Base-by-base conservation (phyloP, 176 grass and related monocot genomes). In the Dendrocalamus sinicus region DNA sequence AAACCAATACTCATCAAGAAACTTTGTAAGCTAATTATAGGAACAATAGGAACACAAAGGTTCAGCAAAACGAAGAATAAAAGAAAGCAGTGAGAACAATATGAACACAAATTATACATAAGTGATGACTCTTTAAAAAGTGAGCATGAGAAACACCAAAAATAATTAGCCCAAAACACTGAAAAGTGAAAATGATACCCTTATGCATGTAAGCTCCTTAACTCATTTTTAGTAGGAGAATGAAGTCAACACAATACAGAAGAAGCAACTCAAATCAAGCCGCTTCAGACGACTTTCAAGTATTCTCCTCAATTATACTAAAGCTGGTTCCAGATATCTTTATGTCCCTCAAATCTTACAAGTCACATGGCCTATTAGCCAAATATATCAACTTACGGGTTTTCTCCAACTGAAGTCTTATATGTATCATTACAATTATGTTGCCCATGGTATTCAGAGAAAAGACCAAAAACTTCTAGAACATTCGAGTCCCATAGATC, bases 201-300 rank as follows among this genome's bases (percentile, higher is more conserved):
- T 84, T 79, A 64, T 65, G 47, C 19, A 67, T 67, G 35, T 9
- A 68, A 37, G 11, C 11, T 41, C 35, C 28, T 68, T 72, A 75
- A 46, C 9, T 28, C 37, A 71, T 1, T 30, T 63, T 83, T 22
- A 78, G 30, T 78, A 83, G 41, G 51, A 78, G 54, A 75, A 80
- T 75, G 53, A 61, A 57, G 26, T 30, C 51, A 39, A 75, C 35
- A 52, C 1, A 16, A 22, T 5, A 67, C 20, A 62, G 26, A 68
- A 44, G 15, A 57, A 57, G 23, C 1, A 41, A 73, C 35, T 81
- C 37, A 43, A 74, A n/a, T 69, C 23, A 9, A 85, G 72, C 20
- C 57, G 4, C 57, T n/a, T n/a, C 57, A 59, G 0, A 59, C 1
- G 69, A 28, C 9, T 67, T 45, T 70, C 22, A 68, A 54, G 66